Percentiles rank a stretch among this genome's conserved stretches.
Evolutionary conservation across 352 stramenopile species (phyloP).

Genomic region (Phytopythium ostracodes): DNA sequence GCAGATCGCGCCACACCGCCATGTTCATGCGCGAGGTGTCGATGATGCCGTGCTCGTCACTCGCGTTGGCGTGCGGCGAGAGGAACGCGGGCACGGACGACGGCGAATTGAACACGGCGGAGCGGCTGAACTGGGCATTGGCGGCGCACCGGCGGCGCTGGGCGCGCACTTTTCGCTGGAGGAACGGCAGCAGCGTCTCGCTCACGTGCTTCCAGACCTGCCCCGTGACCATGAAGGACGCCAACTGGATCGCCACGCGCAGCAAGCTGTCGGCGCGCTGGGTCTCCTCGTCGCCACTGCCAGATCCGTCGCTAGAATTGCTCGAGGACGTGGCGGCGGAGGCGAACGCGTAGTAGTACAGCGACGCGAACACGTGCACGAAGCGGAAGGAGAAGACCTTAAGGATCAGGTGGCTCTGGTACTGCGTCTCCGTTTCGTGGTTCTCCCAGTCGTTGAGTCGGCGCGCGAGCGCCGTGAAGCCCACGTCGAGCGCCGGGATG

Average conservation of each 20-base stretch:
- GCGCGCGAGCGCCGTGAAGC: conserved; percentile 85
- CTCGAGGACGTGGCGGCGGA: conserved; percentile 6
- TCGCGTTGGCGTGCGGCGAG: not conserved
- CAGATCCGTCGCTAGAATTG: conserved; percentile 2
- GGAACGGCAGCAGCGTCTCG: conserved; percentile 85
- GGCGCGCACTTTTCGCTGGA: conserved; percentile 37
- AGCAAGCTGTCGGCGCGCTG: conserved; percentile 58
- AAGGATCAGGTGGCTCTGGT: conserved; percentile 93
- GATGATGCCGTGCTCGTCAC: not conserved
- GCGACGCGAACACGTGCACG: conserved; percentile 94
- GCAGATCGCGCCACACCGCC: conserved; percentile 2
- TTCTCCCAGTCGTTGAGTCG: conserved; percentile 94
- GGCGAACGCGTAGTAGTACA: conserved; percentile 96
- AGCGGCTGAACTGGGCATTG: conserved; percentile 60
- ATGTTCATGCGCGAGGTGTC: conserved; percentile 17
- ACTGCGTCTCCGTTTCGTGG: conserved; percentile 80
- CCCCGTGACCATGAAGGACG: conserved; percentile 92
- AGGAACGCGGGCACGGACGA: conserved; percentile 10
- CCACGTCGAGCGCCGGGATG: conserved; percentile 72
- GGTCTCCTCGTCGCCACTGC: not conserved
- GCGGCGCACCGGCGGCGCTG: conserved; percentile 53
- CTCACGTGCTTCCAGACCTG: conserved; percentile 93
- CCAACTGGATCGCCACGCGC: conserved; percentile 89
- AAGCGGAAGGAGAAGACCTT: conserved; percentile 99
- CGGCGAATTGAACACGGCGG: conserved; percentile 48